A percentile compares a stretch with the other conserved stretches of the same genome.
phyloP scores from a whole-genome alignment of 345 rosid genomes.

The Citrus sp. region DNA sequence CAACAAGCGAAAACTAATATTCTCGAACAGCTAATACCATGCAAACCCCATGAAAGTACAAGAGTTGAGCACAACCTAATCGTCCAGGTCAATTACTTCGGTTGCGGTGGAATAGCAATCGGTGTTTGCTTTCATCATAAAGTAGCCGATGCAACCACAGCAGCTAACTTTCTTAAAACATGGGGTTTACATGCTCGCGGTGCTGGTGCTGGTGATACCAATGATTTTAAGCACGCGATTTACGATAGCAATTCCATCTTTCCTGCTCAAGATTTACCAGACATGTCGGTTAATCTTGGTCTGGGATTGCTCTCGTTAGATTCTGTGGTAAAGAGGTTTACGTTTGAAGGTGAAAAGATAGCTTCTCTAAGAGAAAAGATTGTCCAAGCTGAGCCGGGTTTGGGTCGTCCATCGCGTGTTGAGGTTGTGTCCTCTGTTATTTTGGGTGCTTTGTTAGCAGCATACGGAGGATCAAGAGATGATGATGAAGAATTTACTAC shows the following conservation, averaged over 20 bases:
- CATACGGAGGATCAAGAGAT: too few relatives aligned
- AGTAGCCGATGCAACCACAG: slow-evolving; percentile 24
- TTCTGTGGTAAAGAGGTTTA: slow-evolving; percentile 9
- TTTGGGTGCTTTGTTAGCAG: slow-evolving; percentile 13
- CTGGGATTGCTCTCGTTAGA: too few relatives aligned
- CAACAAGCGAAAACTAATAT: not conserved
- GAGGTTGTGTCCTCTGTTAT: slow-evolving; percentile 17
- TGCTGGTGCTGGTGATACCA: not conserved
- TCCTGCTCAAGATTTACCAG: slow-evolving; percentile 1
- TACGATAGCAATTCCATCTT: slow-evolving; percentile 19
- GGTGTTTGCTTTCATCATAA: slow-evolving; percentile 16
- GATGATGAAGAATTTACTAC: too few relatives aligned
- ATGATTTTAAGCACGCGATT: not conserved
- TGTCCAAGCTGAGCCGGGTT: not conserved
- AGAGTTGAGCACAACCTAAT: not conserved
- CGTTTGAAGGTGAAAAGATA: slow-evolving; percentile 14
- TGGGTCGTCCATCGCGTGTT: not conserved
- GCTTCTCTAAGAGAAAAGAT: slow-evolving; percentile 13
- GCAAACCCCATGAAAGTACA: not conserved
- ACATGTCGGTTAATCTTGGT: not conserved
- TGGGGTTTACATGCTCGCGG: slow-evolving; percentile 21
- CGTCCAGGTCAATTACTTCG: slow-evolving; percentile 24
- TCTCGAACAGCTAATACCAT: slow-evolving; percentile 14
- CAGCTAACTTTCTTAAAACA: slow-evolving; percentile 3
- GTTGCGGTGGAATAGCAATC: slow-evolving; percentile 28